Conservation (phyloP, 2,329 filamentous ascomycete species). For the Dactylellina cionopaga region DNA sequence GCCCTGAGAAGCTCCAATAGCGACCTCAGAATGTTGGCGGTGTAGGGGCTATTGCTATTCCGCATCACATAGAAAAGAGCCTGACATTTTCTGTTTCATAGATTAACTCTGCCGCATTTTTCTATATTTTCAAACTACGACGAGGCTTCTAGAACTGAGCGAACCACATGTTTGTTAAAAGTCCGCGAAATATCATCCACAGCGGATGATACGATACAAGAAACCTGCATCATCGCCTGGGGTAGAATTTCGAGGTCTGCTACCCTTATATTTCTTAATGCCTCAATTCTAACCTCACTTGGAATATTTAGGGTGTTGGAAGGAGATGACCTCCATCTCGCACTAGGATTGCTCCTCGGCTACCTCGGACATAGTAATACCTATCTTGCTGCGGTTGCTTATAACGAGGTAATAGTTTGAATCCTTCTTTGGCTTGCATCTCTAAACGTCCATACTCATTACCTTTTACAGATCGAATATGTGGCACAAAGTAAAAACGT, state of each 20-base stretch:
- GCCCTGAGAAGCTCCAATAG: slow-evolving; percentile 84
- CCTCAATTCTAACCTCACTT: neutral
- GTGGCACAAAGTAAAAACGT: slow-evolving; percentile 74
- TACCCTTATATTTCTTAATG: neutral
- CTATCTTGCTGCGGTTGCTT: slow-evolving; percentile 81
- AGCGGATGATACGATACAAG: slow-evolving; percentile 66
- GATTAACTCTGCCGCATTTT: slow-evolving; percentile 48
- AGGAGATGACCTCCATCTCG: slow-evolving; percentile 85
- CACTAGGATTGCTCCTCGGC: slow-evolving; percentile 82
- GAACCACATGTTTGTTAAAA: slow-evolving; percentile 38
- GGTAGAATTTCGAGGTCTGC: slow-evolving; percentile 79
- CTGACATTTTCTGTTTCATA: slow-evolving; percentile 10
- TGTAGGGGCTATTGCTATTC: slow-evolving; percentile 63
- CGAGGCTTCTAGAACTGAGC: slow-evolving; percentile 27
- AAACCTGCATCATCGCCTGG: slow-evolving; percentile 86
- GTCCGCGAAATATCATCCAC: slow-evolving; percentile 36
- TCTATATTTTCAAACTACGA: slow-evolving; percentile 29
- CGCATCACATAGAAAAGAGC: neutral
- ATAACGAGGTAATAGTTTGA: slow-evolving; percentile 74
- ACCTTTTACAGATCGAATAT: slow-evolving; percentile 69
- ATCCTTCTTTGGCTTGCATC: neutral
- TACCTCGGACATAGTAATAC: slow-evolving; percentile 86
- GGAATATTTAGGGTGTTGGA: slow-evolving; percentile 69
- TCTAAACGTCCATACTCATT: neutral
- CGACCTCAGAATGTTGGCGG: slow-evolving; percentile 84